Evolutionary conservation across 345 rosid species (phyloP), one percentile per base, ranked within the genome.

Genomic region (Laguncularia racemosa): DNA sequence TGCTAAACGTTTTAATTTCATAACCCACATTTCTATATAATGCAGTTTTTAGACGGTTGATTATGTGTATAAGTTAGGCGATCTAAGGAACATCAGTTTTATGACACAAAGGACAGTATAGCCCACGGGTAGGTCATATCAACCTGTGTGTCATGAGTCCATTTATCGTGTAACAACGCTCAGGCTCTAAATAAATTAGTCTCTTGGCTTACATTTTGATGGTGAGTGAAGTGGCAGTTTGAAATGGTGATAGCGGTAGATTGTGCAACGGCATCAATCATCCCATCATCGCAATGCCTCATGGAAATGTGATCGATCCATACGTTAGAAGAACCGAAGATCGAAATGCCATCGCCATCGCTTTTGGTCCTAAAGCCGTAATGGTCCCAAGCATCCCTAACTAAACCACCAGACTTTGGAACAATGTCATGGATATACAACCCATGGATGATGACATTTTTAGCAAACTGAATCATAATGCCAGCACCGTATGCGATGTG

Each of bases 381-480:
- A 53, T 88, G 98, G 3, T 71, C 68, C 13, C 62, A 66, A 0
- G 95, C 73, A 65, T 91, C 96, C 67, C 98, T 78, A 12, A 91
- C 71, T 44, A 76, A 4, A 4, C 96, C 98, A 15, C 96, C 96
- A 8, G 26, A 13, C 2, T 62, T 72, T 0, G 64, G 8, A 20
- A 62, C 16, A 20, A 76, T 71, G 72, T 88, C 71, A 64, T 82
- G 90, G 51, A 91, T 40, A 46, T 70, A 83, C 10, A 88, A 51
- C 44, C 68, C 70, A 51, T 84, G 90, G 60, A 91, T 76, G 75
- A 88, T 91, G 47, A 91, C 83, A 49, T 88, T 80, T 50, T 72
- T 62, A n/a, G 73, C 83, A 50, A 69, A 84, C 46, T 91, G 95
- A 5, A 91, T 16, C 3, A 84, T 88, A 14, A 91, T 55, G 11